These are phyloP conservation scores for Lanmaoa rubissima DNA, from an alignment of 768 basidiomycete genomes.

Conservation along the genomic window DNA sequence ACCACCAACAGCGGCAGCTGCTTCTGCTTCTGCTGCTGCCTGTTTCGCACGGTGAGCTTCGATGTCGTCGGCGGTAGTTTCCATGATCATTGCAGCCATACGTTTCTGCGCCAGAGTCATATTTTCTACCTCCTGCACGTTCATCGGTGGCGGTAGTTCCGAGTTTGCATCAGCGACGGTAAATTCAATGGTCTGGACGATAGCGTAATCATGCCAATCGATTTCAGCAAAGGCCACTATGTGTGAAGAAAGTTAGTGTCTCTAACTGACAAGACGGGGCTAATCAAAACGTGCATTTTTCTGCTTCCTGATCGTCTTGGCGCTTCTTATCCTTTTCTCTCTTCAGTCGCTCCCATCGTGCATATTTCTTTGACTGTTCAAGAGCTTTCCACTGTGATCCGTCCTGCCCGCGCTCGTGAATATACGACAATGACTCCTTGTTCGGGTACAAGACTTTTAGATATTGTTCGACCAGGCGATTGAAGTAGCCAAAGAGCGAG, in stretches of 20 bases:
- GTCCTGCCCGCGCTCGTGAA: conserved; percentile 67
- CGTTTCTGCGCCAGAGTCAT: conserved; percentile 97
- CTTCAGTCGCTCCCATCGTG: conserved; percentile 86
- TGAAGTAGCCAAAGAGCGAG: conserved; percentile 95
- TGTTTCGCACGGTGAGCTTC: conserved; percentile 79
- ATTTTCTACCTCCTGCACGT: conserved; percentile 88
- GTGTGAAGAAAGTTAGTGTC: conserved; percentile 7
- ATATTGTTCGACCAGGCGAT: conserved; percentile 96
- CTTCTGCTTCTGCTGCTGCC: conserved; percentile 83
- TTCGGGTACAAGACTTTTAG: conserved; percentile 84
- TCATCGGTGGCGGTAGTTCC: conserved; percentile 97
- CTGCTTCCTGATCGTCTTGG: conserved; percentile 90
- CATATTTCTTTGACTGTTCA: conserved; percentile 71
- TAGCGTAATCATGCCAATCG: conserved; percentile 99
- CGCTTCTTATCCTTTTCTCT: conserved; percentile 83
- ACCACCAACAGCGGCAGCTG: conserved; percentile 73
- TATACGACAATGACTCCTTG: conserved; percentile 65
- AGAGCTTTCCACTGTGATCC: conserved; percentile 76
- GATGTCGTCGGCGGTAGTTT: conserved; percentile 84
- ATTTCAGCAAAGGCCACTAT: conserved; percentile 93
- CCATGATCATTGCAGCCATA: conserved; percentile 98
- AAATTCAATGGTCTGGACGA: conserved; percentile 97
- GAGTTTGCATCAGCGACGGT: conserved; percentile 87
- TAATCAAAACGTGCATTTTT: conserved; percentile 59
- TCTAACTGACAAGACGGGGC: not conserved